These are phyloP conservation scores for Blastobotrys attinorum DNA, from an alignment of 805 yeast species.

Conservation along the genomic window DNA sequence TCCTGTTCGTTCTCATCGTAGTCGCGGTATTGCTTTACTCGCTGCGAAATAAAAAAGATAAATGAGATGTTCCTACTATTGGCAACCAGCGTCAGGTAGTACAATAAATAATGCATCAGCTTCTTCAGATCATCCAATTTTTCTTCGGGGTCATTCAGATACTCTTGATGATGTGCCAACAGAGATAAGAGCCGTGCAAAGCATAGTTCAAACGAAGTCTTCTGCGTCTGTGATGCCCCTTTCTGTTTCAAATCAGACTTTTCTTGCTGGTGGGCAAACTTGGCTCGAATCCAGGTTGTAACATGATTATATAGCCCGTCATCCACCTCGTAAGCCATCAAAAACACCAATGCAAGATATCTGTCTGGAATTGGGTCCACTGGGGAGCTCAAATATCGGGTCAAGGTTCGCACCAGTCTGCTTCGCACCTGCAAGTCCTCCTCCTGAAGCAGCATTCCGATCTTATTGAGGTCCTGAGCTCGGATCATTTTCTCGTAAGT, in stretches of 20 bases:
- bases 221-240: conserved; percentile 27
- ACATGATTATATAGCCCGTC: conserved; percentile 40
- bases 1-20: conserved; percentile 29
- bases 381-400: conserved; percentile 39
- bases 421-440: conserved; percentile 49
- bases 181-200: conserved; percentile 61
- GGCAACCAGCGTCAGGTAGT: conserved; percentile 52
- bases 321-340: conserved; percentile 71
- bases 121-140: conserved; percentile 24
- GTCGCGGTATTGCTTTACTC: conserved; percentile 74
- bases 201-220: conserved; percentile 46
- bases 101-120: conserved; percentile 52
- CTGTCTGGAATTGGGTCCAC: conserved; percentile 48
- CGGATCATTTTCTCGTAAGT: conserved; percentile 44
- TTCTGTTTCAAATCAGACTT: conserved; percentile 26
- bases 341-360: conserved; percentile 60
- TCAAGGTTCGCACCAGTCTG: conserved; percentile 42
- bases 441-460: conserved; percentile 61
- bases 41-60: conserved; percentile 65
- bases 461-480: conserved; percentile 42
- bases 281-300: conserved; percentile 65
- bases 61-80: conserved; percentile 61
- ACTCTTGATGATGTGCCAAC: conserved; percentile 69
- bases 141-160: conserved; percentile 31
- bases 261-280: conserved; percentile 30